Conservation (phyloP, 163 green algal species). For the Prototheca wickerhamii region DNA sequence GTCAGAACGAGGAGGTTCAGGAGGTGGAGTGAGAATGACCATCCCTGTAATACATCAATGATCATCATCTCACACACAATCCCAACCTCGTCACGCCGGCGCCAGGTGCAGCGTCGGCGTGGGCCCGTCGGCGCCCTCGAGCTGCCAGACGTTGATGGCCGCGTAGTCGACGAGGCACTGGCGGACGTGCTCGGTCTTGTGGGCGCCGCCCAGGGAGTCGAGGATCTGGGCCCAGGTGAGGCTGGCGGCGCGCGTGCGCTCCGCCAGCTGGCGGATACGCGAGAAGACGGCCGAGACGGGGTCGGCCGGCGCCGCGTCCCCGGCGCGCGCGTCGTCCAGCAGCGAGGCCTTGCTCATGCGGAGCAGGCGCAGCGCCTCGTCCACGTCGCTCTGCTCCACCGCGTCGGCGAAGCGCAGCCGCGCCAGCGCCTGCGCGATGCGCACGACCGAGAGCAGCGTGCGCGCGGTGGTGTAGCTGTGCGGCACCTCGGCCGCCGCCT, state of each 20-base stretch:
- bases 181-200: constrained; percentile 42
- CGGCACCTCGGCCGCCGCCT: constrained; percentile 38
- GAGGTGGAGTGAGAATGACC: too few species aligned
- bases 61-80: too few species aligned
- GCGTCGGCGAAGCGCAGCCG: constrained; percentile 62
- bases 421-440: constrained; percentile 79
- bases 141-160: constrained; percentile 54
- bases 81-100: constrained; percentile 1
- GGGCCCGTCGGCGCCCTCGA: constrained; percentile 21
- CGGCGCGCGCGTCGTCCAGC: constrained; percentile 31
- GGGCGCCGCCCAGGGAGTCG: constrained; percentile 28
- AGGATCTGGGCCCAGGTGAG: constrained; percentile 37
- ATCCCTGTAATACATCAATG: too few species aligned
- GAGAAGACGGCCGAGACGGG: constrained; percentile 48
- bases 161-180: constrained; percentile 61
- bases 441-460: constrained; percentile 92
- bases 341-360: constrained; percentile 77
- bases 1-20: too few species aligned
- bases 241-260: constrained; percentile 13
- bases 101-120: constrained; percentile 6
- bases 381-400: constrained; percentile 74
- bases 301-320: constrained; percentile 24
- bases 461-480: constrained; percentile 88
- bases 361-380: constrained; percentile 94
- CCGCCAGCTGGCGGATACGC: constrained; percentile 38